Evolutionary conservation across 73 alveolate genomes (phyloP), one percentile per base, ranked within the genome.

Genomic region (Stentor roeselii): DNA sequence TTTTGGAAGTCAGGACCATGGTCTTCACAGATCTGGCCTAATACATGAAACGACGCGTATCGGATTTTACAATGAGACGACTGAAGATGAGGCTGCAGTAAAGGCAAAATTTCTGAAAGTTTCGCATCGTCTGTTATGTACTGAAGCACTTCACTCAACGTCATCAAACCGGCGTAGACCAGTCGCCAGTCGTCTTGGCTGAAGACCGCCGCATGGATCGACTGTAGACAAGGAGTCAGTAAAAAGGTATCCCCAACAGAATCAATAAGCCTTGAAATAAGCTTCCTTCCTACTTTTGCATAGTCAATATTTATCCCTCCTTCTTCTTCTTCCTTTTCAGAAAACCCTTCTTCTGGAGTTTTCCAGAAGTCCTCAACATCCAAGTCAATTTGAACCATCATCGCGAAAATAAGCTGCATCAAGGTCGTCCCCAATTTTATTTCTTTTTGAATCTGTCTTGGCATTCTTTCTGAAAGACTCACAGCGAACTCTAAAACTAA

Each of bases 1-100:
- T 80, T 94, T 75, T 95, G 93, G 87, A 97, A 95, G 3, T 93
- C 90, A 35, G 97, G 98, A 75, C 92, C 92, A 93, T 93, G 87
- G 85, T 97, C 98, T 39, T 92, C 98, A 82, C 98, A 91, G 36
- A 97, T 88, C 78, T 92, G 91, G 59, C 99, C 98, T 27, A 97
- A 84, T 42, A 98, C 92, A 88, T 97, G 98, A 84, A 97, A 89
- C 50, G 99, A 98, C 42, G 99, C 98, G 86, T 94, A 96, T 84
- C 99, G 92, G 85, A 97, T 90, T 94, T 95, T 96, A 41, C 98
- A 95, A 75, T 95, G 90, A 3, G 85, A 84, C 86, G 95, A 94
- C 15, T 39, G 36, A 37, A 87, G 82, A 88, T 94, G 93, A 0
- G 86, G 61, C 37, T 89, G 84, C 1, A 94, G 93, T 36, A 82